Base-by-base conservation (phyloP, 495 filamentous ascomycete species). In the Penicillium turbatum region DNA sequence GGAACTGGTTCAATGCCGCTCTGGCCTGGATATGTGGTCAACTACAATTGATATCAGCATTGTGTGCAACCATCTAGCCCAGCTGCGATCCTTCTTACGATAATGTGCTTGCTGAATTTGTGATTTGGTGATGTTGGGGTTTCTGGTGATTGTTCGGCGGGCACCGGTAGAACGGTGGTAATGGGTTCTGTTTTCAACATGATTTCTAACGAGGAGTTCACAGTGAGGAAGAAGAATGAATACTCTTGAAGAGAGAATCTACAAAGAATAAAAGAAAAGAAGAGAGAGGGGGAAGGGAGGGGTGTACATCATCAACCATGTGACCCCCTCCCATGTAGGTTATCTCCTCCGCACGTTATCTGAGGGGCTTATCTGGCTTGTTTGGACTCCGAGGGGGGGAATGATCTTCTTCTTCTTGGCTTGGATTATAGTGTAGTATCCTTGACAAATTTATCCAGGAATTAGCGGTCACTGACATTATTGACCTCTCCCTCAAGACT, bases 21-120 rank as follows among this genome's bases (percentile, higher is more conserved):
- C 75, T 97, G 93, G 52, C 87, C 88, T 32, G 93, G 93, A 72
- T 98, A 97, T 7, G 92, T 95, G 27, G 90, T 96, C 59, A 86
- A 78, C 64, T 73, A 34, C 11, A 37, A n/a, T 15, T 15, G 48
- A 49, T 38, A 54, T 30, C 15, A 42, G 19, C 43, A 38, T 50
- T 36, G 31, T 10, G 40, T 29, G 27, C 39, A 8, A 42, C 12
- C n/a, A 13, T 12, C 7, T n/a, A 29, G 8, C 30, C 4, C 12
- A 43, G 15, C 26, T 21, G 9, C n/a, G 21, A 6, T 26, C 4
- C 29, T 51, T 52, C 63, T 50, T 67, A 77, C 74, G 35, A 74
- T 67, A 34, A 75, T 75, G 54, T 77, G 74, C 52, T 69, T 75
- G 61, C 72, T 77, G 52, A 70, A 71, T 13, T 54, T 62, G 5